A percentile compares a stretch with the other conserved stretches of the same genome.
Evolutionary conservation across 2,329 filamentous ascomycete genomes (phyloP).

Genomic region (Apiospora koreana): DNA sequence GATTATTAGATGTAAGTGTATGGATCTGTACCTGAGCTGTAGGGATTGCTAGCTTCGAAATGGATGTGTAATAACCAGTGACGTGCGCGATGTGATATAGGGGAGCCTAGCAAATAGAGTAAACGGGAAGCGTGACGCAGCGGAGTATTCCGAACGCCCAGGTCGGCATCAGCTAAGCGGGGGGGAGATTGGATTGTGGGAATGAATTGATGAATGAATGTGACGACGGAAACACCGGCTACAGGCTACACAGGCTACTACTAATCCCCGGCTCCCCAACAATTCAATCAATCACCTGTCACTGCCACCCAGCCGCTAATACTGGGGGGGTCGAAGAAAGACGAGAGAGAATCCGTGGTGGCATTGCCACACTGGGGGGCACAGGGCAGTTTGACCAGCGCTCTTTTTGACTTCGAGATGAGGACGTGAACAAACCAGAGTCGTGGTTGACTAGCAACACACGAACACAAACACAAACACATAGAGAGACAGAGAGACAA

Average conservation of each 20-base stretch:
- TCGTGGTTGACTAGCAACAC: background rate
- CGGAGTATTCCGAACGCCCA: background rate
- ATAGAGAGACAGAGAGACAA: background rate
- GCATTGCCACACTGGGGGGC: no score
- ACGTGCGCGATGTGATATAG: background rate
- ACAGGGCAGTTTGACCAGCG: no score
- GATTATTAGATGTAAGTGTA: no score
- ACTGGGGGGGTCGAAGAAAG: no score
- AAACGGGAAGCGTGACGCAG: background rate
- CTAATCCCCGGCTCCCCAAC: background rate
- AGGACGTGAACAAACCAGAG: background rate
- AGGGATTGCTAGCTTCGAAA: background rate
- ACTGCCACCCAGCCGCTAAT: background rate
- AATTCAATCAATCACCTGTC: background rate
- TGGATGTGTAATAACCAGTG: background rate
- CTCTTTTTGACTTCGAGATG: background rate
- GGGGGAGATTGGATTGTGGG: background rate
- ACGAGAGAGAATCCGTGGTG: background rate
- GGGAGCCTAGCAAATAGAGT: background rate
- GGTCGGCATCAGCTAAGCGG: background rate
- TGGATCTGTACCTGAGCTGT: background rate
- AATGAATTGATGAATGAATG: background rate
- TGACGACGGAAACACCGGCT: background rate
- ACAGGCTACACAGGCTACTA: background rate
- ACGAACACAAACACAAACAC: background rate